Evolutionary conservation across 169 alveolate genomes (phyloP), one percentile per base, ranked within the genome.

Genomic region (Cyclospora cayetanensis): DNA sequence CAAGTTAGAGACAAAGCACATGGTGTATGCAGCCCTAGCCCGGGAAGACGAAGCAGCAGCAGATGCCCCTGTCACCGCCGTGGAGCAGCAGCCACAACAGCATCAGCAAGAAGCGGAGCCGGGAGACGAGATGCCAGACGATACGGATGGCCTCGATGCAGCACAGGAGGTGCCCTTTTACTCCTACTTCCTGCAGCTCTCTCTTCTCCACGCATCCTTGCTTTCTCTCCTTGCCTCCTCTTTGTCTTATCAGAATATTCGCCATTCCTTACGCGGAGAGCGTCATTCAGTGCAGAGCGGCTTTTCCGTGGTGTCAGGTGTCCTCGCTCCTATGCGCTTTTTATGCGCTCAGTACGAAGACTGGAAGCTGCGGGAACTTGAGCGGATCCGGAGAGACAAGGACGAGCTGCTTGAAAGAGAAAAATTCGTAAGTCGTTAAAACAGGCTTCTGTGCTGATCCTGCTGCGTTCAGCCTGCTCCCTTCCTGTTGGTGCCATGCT

Each of bases 321-420:
- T n/a, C n/a, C n/a, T n/a, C n/a, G n/a, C n/a, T n/a, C n/a, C n/a
- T n/a, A n/a, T n/a, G n/a, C n/a, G n/a, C n/a, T n/a, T n/a, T n/a
- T n/a, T n/a, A n/a, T n/a, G n/a, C n/a, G n/a, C n/a, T n/a, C n/a
- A n/a, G n/a, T n/a, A n/a, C n/a, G n/a, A n/a, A n/a, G n/a, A n/a
- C n/a, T n/a, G n/a, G n/a, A 82, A 79, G 93, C 50, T 68, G 80
- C 93, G 97, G 15, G 97, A 96, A 83, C 80, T 96, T 34, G 93
- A 92, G 34, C 94, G 97, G 34, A 84, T 96, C 84, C 92, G 94
- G 68, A 68, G 97, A 35, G 97, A 95, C 91, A 93, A 93, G 42
- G 93, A 91, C 34, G 97, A 95, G 55, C 83, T 53, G 42, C 95
- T 34, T 88, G 90, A 39, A 93, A 93, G 79, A 80, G 94, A 52